These are phyloP conservation scores for Trichoderma oligosporum DNA, from an alignment of 2,329 filamentous ascomycete species.

Conservation along the genomic window DNA sequence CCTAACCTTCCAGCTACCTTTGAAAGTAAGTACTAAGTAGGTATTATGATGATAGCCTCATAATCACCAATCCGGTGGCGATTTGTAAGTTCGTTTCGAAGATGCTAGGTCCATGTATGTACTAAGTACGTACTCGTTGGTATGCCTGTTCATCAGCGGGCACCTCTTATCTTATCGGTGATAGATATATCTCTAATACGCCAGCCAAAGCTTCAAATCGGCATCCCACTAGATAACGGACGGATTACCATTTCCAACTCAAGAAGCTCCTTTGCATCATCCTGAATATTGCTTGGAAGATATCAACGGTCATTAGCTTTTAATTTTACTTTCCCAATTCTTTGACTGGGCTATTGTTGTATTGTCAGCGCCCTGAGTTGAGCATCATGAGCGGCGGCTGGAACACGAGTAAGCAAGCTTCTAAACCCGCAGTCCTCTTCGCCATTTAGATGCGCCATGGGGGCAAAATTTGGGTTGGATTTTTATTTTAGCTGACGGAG, in stretches of 20 bases:
- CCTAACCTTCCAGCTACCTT: too few species aligned
- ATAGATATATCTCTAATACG: not conserved
- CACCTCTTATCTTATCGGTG: slow-evolving; percentile 17
- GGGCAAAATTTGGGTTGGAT: too few species aligned
- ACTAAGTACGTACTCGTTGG: slow-evolving; percentile 2
- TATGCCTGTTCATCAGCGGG: slow-evolving; percentile 7
- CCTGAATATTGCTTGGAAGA: not conserved
- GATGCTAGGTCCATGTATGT: too few species aligned
- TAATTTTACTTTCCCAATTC: not conserved
- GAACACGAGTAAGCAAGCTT: slow-evolving; percentile 70
- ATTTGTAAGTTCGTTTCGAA: too few species aligned
- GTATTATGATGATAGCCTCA: too few species aligned
- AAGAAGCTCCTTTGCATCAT: too few species aligned
- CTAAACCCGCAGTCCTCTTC: not conserved
- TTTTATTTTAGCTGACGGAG: not conserved
- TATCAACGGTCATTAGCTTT: not conserved
- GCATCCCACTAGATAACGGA: not conserved
- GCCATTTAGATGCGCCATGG: not conserved
- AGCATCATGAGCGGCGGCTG: slow-evolving; percentile 71
- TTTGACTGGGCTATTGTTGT: not conserved
- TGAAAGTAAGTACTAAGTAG: too few species aligned
- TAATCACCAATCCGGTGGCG: too few species aligned
- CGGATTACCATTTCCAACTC: not conserved
- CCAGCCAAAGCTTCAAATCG: not conserved
- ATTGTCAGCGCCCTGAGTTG: not conserved